Percentiles rank a stretch among this genome's conserved stretches.
Conservation (phyloP, 257 asterid genomes). For the Ajuga chamaepitys region DNA sequence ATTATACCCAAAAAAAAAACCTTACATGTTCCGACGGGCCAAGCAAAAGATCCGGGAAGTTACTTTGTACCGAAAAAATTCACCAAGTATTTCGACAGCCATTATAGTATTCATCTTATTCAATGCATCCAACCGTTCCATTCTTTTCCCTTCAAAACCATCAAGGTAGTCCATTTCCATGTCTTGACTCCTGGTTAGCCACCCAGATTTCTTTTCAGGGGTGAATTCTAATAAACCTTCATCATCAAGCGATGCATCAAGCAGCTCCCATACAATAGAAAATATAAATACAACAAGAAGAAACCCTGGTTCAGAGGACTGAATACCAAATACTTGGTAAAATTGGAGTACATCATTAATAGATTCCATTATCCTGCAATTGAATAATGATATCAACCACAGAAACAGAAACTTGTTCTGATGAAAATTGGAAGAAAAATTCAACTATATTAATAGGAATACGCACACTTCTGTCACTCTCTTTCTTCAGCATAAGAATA, state of each 20-base stretch:
- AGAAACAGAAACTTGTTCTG: not conserved
- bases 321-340: slow-evolving; percentile 53
- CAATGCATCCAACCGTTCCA: slow-evolving; percentile 58
- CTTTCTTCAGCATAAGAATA: slow-evolving; percentile 12
- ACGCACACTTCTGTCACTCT: not conserved
- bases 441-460: not conserved
- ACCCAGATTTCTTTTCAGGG: slow-evolving; percentile 71
- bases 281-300: slow-evolving; percentile 61
- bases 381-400: slow-evolving; percentile 16
- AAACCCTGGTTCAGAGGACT: slow-evolving; percentile 71
- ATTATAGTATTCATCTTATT: slow-evolving; percentile 59
- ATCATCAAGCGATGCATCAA: slow-evolving; percentile 94
- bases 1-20: slow-evolving; percentile 18
- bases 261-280: slow-evolving; percentile 72
- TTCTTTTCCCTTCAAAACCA: slow-evolving; percentile 48
- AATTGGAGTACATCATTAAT: slow-evolving; percentile 55
- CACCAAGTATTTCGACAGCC: slow-evolving; percentile 86
- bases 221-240: slow-evolving; percentile 75
- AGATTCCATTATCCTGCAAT: slow-evolving; percentile 92
- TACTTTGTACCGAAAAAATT: slow-evolving; percentile 54
- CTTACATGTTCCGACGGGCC: slow-evolving; percentile 88
- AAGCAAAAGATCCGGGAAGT: slow-evolving; percentile 69
- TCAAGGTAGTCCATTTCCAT: slow-evolving; percentile 70
- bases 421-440: not conserved
- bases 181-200: slow-evolving; percentile 60